These are phyloP conservation scores for Macrotyloma uniflorum DNA, from an alignment of 306 rosid genomes.

Conservation along the genomic window DNA sequence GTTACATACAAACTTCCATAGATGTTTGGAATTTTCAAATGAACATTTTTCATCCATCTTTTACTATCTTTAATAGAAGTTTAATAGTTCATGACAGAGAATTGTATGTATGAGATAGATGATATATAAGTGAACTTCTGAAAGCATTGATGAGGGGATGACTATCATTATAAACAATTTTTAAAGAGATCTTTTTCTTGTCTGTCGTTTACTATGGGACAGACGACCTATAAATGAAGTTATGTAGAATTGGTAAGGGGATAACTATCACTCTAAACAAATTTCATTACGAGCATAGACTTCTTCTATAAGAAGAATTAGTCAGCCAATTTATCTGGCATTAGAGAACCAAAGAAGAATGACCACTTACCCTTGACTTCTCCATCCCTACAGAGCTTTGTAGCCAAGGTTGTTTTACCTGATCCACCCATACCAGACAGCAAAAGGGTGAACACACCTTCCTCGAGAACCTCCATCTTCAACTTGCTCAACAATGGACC, in stretches of 20 bases:
- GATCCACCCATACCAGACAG: constrained; percentile 59
- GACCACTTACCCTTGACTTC: constrained; percentile 44
- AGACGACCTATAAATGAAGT: background rate
- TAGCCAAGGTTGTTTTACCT: constrained; percentile 61
- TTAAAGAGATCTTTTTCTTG: background rate
- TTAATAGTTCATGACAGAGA: background rate
- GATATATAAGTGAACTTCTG: background rate
- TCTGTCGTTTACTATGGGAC: background rate
- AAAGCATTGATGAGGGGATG: background rate
- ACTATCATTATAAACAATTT: background rate
- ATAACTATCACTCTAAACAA: background rate
- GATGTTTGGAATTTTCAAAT: background rate
- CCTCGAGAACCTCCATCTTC: constrained; percentile 47
- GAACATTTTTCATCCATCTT: background rate
- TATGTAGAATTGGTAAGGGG: background rate
- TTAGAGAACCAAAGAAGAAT: background rate
- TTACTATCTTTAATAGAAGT: background rate
- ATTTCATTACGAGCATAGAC: background rate
- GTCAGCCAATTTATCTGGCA: background rate
- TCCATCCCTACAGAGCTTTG: constrained; percentile 47
- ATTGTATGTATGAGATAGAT: background rate
- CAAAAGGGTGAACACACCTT: constrained; percentile 21
- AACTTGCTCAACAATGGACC: constrained; percentile 32
- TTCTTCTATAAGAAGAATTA: background rate
- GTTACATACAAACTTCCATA: background rate